A percentile compares a stretch with the other conserved stretches of the same genome.
Conservation (phyloP, 495 filamentous ascomycete genomes). For the Penicillium malachiteum region DNA sequence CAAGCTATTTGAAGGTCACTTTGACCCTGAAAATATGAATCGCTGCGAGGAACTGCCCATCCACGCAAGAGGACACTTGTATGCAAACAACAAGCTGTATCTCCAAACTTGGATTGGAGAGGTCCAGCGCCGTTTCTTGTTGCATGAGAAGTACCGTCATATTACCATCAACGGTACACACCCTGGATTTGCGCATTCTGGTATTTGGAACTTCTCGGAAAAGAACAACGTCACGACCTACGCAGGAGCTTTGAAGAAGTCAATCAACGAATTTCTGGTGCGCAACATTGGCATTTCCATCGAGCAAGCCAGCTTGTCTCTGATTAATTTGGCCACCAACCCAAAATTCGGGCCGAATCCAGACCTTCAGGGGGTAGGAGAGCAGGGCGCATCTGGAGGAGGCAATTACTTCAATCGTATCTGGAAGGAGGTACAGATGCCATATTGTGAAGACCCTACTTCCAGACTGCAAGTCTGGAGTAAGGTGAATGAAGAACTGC, state of each 20-base stretch:
- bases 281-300: conserved; percentile 13
- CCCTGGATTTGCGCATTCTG: conserved; percentile 23
- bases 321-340: conserved; percentile 21
- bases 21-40: conserved; percentile 17
- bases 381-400: conserved; percentile 13
- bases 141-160: conserved; percentile 17
- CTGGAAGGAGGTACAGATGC: conserved; percentile 18
- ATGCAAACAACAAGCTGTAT: conserved; percentile 27
- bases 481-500: conserved; percentile 17
- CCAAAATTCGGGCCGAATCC: conserved; percentile 21
- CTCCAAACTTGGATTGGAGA: conserved; percentile 27
- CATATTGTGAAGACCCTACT: conserved; percentile 10
- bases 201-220: conserved; percentile 15
- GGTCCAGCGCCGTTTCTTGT: conserved; percentile 19
- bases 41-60: neutral
- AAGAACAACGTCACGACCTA: neutral
- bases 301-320: conserved; percentile 25
- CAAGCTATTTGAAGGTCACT: conserved; percentile 14
- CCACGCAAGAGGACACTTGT: conserved; percentile 5
- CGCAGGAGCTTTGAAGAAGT: neutral
- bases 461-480: conserved; percentile 17
- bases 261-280: neutral
- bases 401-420: conserved; percentile 31
- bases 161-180: conserved; percentile 28
- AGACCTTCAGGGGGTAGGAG: conserved; percentile 15